Conservation (phyloP, 2,329 filamentous ascomycete genomes). For the Calonectria multiphialidica region DNA sequence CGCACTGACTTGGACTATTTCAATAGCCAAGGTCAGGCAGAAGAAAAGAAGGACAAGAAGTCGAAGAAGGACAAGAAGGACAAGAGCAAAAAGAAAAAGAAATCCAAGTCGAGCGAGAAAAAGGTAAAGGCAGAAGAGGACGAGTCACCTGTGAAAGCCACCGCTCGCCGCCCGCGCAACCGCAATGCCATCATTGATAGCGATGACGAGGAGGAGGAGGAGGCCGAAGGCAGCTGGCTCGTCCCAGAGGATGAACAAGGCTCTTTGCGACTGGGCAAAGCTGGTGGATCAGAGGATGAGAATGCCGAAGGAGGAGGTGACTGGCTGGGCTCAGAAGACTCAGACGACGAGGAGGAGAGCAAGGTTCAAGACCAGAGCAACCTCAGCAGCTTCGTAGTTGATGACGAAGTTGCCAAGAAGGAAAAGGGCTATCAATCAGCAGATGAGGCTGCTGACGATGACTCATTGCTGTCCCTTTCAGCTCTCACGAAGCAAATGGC, state of each 20-base stretch:
- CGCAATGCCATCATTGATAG: conserved; percentile 26
- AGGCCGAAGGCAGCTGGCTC: conserved; percentile 83
- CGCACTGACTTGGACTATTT: conserved; percentile 78
- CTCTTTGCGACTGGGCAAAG: conserved; percentile 74
- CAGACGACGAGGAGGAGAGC: conserved; percentile 66
- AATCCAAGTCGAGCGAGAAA: conserved; percentile 26
- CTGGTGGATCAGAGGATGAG: conserved; percentile 88
- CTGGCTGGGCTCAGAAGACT: conserved; percentile 80
- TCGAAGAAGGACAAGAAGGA: conserved; percentile 43
- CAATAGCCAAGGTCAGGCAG: conserved; percentile 57
- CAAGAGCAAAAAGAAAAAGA: conserved; percentile 32
- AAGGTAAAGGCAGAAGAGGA: conserved; percentile 29
- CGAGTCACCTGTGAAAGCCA: conserved; percentile 24
- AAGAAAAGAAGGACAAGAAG: conserved; percentile 52
- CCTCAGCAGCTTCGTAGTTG: conserved; percentile 66
- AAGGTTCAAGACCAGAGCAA: conserved; percentile 66
- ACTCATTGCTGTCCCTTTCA: conserved; percentile 50
- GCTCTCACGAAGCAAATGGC: conserved; percentile 54
- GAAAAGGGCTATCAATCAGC: conserved; percentile 44
- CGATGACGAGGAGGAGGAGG: conserved; percentile 60
- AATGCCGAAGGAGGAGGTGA: conserved; percentile 90
- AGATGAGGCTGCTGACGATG: conserved; percentile 42
- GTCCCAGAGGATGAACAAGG: conserved; percentile 76
- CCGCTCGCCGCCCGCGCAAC: conserved; percentile 52
- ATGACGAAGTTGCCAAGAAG: conserved; percentile 59